Base-by-base conservation (phyloP, 2,329 filamentous ascomycete species). In the Colletotrichum musicola region DNA sequence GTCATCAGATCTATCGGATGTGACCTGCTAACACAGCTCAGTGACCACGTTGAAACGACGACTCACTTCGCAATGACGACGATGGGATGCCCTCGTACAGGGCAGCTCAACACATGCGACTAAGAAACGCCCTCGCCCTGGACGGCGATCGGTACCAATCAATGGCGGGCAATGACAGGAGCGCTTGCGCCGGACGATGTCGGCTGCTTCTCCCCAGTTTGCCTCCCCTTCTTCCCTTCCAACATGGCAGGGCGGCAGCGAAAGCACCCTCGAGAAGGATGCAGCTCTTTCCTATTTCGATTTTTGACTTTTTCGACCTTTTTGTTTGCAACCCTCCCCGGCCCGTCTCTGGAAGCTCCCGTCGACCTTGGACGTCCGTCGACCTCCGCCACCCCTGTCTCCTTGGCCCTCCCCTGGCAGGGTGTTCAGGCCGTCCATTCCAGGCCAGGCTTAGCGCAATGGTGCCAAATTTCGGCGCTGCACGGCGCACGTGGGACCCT, bases 301-400 rank as follows among this genome's bases (percentile, higher is more conserved):
- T 40, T 65, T 68, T 68, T 65, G 42, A 64, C 49, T 59, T 68
- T 60, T 38, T 55, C 50, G 25, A 60, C 42, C 35, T 49, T 50
- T 65, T 44, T 53, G 58, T 60, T 65, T 68, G 62, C 44, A 69
- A 69, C 62, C 62, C 50, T 69, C 55, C 66, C 62, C 64, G 64
- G 59, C 57, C 58, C 51, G 44, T 53, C 53, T 67, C 27, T 63
- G 51, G 59, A 58, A 61, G 53, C 60, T 63, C 59, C 53, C 64
- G 53, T 25, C 50, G 25, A 55, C 30, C 40, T 27, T 47, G 40
- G 56, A 44, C 35, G 35, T 38, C 47, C 56, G 44, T 18, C 35
- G 30, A 40, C 49, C 55, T 56, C 49, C 55, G 50, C 49, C 62
- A 63, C 30, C 66, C 66, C 56, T 65, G 66, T 62, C n/a, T 20